Evolutionary conservation across 1,284 basidiomycete species (phyloP), one percentile per base, ranked within the genome.

Genomic region (Lignosus rhinocerotis): DNA sequence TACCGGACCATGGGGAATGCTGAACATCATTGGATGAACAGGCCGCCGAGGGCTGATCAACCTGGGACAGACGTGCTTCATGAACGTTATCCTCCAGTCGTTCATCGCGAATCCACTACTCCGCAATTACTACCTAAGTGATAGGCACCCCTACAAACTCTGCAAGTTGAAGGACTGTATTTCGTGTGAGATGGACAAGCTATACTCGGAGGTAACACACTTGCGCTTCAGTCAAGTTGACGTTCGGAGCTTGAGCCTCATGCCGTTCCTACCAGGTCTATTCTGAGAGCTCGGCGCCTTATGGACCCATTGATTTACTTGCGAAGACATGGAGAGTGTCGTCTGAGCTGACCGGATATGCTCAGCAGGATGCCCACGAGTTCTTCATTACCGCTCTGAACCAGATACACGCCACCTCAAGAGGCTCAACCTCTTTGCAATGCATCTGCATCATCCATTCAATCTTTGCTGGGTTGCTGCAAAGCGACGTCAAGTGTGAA

Each of bases 331-430:
- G 96, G 95, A 86, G 89, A 64, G 86, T 88, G 30, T 89, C 89
- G 3, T 73, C 87, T 0, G 94, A 96, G 66, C 78, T 98, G 3
- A 87, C 93, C 8, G 94, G 93, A 1, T 92, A 98, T 66, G 87
- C 93, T 0, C 96, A 99, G 73, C 96, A 98, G 69, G 96, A 96
- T 64, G 93, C 94, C 0, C 93, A 96, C 74, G 94, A 96, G 74
- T 93, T 91, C 71, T 93, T 95, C 74, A 89, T 94, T 55, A 83
- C 88, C 19, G 83, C 86, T 0, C 76, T 94, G 17, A 92, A 93
- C 66, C 86, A 92, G 63, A 90, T 95, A n/a, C 93, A 96, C 70
- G 78, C 80, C n/a, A 88, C 84, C 33, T 87, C 86, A 19, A 84
- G 85, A 45, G 90, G 88, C 0, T 85, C 81, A 14, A 88, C 87